Base-by-base conservation (phyloP, 2,329 filamentous ascomycete species). In the Lecanosticta acicola region DNA sequence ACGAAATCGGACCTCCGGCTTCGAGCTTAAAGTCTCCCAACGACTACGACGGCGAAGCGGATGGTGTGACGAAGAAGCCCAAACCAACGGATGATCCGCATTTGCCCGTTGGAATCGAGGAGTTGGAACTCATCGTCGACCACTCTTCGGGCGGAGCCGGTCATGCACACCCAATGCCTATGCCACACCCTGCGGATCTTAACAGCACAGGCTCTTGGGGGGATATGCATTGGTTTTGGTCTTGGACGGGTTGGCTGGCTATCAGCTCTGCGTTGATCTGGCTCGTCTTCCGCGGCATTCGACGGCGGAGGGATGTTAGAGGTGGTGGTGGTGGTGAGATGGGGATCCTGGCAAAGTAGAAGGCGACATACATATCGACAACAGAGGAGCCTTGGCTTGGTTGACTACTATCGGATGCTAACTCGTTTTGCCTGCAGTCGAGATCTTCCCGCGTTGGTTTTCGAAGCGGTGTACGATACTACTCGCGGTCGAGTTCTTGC, bases 201-300 rank as follows among this genome's bases (percentile, higher is more conserved):
- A 29, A 11, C 24, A 29, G 24, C 24, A 11, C 24, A 11, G 41
- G 36, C 19, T 32, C 14, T 13, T 19, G 35, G 14, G 3, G 16
- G 1, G 45, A 41, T n/a, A 44, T 43, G 40, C 18, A 40, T 26
- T 48, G 45, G 45, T 48, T 44, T 26, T 44, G 45, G 45, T 43
- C 36, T 11, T 34, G 32, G 36, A 38, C 36, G 3, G 41, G 45
- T 32, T 18, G 39, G 18, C 20, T 48, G 24, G 36, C 36, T 7
- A 34, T 44, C 13, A 9, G 41, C n/a, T 39, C 35, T 13, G 32
- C 11, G 1, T 17, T 48, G 18, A 39, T 36, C 9, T 29, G 24
- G 24, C 24, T 29, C 11, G 24, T 29, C 11, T 29, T 29, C 24
- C 24, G 24, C 24, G 11, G 7, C 5, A 11, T 29, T 29, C 24